Evolutionary conservation across 345 rosid genomes (phyloP).

Genomic region (Linum tenue): DNA sequence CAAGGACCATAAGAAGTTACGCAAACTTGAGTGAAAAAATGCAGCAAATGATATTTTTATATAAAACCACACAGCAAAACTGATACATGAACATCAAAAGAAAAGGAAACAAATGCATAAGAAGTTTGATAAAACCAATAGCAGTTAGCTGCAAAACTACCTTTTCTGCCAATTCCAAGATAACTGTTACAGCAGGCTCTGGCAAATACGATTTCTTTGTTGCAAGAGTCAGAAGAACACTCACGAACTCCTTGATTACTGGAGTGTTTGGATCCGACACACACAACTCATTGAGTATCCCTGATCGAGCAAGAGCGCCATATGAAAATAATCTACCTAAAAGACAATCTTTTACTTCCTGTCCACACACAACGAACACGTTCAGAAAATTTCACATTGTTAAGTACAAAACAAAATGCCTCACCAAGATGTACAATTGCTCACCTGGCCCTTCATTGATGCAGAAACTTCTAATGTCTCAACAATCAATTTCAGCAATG

Average conservation of each 20-base stretch:
- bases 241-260: conserved; percentile 51
- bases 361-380: conserved; percentile 15
- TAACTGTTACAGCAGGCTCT: conserved; percentile 72
- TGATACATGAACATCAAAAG: too few relatives aligned
- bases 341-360: conserved; percentile 88
- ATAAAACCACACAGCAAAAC: too few relatives aligned
- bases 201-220: conserved; percentile 77
- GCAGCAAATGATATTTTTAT: too few relatives aligned
- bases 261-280: conserved; percentile 41
- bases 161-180: conserved; percentile 66
- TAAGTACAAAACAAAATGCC: neutral
- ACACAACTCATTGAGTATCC: conserved; percentile 58
- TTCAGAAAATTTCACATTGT: conserved; percentile 3
- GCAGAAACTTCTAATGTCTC: conserved; percentile 69
- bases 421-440: conserved; percentile 13
- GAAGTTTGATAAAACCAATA: conserved; percentile 23
- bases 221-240: conserved; percentile 55
- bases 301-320: conserved; percentile 77
- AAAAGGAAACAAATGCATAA: neutral
- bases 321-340: conserved; percentile 82
- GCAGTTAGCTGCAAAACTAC: conserved; percentile 67
- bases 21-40: too few relatives aligned
- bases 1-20: too few relatives aligned
- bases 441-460: conserved; percentile 91
- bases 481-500: conserved; percentile 62